Evolutionary conservation across 139 green algal genomes (phyloP).

Genomic region (Zygnema circumcarinatum): DNA sequence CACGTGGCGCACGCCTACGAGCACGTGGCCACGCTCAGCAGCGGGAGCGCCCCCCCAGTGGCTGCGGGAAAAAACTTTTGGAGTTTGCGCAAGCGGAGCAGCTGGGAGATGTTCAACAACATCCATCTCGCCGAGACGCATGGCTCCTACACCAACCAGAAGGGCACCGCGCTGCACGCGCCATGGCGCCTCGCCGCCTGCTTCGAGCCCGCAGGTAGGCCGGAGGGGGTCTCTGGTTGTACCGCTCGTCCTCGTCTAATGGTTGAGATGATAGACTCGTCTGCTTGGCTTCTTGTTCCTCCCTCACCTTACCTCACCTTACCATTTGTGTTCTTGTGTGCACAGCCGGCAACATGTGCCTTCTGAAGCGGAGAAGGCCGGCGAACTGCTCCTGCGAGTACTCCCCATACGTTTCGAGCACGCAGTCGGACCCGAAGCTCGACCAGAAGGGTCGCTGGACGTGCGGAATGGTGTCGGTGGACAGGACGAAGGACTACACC

Average conservation of each 20-base stretch:
- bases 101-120: slow-evolving; percentile 43
- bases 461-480: slow-evolving; percentile 41
- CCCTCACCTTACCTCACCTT: neutral
- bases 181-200: slow-evolving; percentile 37
- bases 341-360: slow-evolving; percentile 43
- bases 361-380: slow-evolving; percentile 24
- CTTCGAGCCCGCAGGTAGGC: slow-evolving; percentile 28
- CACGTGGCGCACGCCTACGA: slow-evolving; percentile 47
- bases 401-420: neutral
- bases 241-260: neutral
- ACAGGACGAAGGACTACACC: slow-evolving; percentile 17
- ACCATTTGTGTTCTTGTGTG: too few species aligned
- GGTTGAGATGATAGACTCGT: too few species aligned
- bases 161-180: slow-evolving; percentile 41
- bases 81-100: slow-evolving; percentile 44
- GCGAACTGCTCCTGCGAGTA: slow-evolving; percentile 41
- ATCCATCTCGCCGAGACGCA: slow-evolving; percentile 44
- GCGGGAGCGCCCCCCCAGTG: neutral
- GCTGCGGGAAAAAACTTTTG: slow-evolving; percentile 18
- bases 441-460: slow-evolving; percentile 15
- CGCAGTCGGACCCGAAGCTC: slow-evolving; percentile 35
- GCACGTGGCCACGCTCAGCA: slow-evolving; percentile 25
- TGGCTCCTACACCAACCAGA: slow-evolving; percentile 50
- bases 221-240: neutral
- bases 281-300: neutral